phyloP scores from a whole-genome alignment of 768 basidiomycete genomes.

The Exsudoporus frostii region DNA sequence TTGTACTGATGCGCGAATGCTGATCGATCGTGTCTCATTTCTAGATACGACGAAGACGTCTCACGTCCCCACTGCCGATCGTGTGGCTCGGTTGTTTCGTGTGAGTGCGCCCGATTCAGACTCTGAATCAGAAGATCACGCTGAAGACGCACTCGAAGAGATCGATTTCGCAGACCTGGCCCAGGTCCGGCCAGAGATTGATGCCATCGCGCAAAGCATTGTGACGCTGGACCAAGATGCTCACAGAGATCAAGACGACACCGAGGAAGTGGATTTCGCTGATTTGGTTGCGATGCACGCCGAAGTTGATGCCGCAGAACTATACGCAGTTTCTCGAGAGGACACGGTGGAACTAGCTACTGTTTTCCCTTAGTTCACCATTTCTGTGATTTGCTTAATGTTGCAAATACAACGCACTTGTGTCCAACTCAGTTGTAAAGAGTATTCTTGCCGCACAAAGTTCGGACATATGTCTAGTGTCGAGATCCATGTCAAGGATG shows the following conservation, averaged over 20 bases:
- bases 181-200: conserved; percentile 42
- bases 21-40: not conserved
- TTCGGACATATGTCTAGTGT: no score
- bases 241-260: conserved; percentile 41
- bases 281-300: conserved; percentile 29
- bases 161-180: conserved; percentile 66
- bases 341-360: no score
- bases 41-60: conserved; percentile 43
- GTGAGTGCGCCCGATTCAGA: conserved; percentile 21
- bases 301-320: conserved; percentile 7
- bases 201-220: conserved; percentile 19
- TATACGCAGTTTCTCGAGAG: conserved; percentile 10
- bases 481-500: no score
- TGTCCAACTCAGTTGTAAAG: no score
- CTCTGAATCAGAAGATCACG: conserved; percentile 31
- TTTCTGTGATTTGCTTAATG: no score
- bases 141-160: conserved; percentile 45
- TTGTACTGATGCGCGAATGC: not conserved
- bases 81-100: conserved; percentile 61
- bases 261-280: conserved; percentile 50
- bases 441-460: no score
- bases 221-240: not conserved
- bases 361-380: no score
- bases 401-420: no score
- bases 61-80: conserved; percentile 69